Percentiles rank a stretch among this genome's conserved stretches.
Evolutionary conservation across 331 rosid species (phyloP).

Genomic region (Stylosanthes scabra): DNA sequence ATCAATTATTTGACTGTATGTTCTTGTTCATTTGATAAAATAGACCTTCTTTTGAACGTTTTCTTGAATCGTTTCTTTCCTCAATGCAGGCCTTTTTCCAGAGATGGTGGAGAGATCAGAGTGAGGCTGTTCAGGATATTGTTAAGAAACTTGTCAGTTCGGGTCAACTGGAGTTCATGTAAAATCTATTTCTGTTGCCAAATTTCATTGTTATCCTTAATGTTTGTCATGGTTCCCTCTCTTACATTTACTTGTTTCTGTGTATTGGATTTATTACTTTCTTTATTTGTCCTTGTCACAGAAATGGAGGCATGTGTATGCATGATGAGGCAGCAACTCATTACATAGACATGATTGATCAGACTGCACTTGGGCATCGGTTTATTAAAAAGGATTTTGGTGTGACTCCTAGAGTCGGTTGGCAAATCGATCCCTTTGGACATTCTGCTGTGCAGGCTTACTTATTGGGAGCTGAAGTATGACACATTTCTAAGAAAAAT

Average conservation of each 20-base stretch:
- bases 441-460: conserved; percentile 98
- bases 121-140: conserved; percentile 57
- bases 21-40: conserved; percentile 5
- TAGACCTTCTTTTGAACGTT: conserved; percentile 16
- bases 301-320: conserved; percentile 99
- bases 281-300: conserved; percentile 40
- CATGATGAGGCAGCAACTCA: conserved; percentile 92
- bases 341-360: conserved; percentile 95
- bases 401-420: conserved; percentile 90
- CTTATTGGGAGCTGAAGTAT: conserved; percentile 90
- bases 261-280: conserved; percentile 32
- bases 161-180: conserved; percentile 96
- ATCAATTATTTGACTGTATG: not conserved
- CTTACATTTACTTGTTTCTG: not conserved
- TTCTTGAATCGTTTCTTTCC: conserved; percentile 24
- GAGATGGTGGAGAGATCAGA: conserved; percentile 97
- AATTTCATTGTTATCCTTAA: conserved; percentile 25
- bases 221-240: conserved; percentile 27
- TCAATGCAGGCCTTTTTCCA: conserved; percentile 75
- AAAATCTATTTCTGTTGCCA: conserved; percentile 35
- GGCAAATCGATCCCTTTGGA: conserved; percentile 99
- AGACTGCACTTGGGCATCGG: conserved; percentile 89
- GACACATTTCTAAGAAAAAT: conserved; percentile 37
- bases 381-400: conserved; percentile 73
- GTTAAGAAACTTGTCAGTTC: conserved; percentile 75